Evolutionary conservation across 306 rosid genomes (phyloP), one percentile per base, ranked within the genome.

Genomic region (Fragaria nilgerrensis): DNA sequence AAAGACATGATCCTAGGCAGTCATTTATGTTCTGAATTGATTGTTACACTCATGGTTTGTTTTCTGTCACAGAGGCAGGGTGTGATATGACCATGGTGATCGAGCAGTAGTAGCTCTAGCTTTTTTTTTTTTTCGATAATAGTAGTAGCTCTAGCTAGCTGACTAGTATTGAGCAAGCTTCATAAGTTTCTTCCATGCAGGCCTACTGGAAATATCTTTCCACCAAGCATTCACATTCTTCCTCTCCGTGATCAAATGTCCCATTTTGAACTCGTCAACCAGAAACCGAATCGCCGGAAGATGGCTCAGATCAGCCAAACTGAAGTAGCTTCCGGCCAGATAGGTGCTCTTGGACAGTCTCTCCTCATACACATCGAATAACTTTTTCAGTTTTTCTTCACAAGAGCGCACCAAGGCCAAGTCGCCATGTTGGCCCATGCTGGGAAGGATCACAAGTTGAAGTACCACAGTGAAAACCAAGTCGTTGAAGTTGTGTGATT

Each of bases 401-500:
- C 88, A 75, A 3, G 22, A 58, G 0, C 72, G 77, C 25, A 76
- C 92, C 76, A 90, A 37, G 5, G 75, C 82, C 36, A 78, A 17
- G 82, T 92, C 86, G 4, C 88, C 87, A 0, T 19, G 36, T 68
- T 87, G 17, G 5, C 92, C 91, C 89, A 87, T 87, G 34, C 16
- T 75, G 4, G 97, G 96, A 0, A 90, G 50, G 27, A 90, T 79
- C 50, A 90, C 80, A 9, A 83, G 88, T 58, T 90, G 87, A 73
- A 87, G 55, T 65, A 90, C 90, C 0, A 88, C 13, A 22, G 79
- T 79, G 88, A 78, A 86, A n/a, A 88, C 85, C 59, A 82, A 34
- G 52, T 90, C 88, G 43, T 90, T 87, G 87, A 92, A 92, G 27
- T 88, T 90, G 80, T 90, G 87, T 1, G 90, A 93, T 68, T 92